Base-by-base conservation (phyloP, 306 rosid species). In the Trifolium subterraneum region DNA sequence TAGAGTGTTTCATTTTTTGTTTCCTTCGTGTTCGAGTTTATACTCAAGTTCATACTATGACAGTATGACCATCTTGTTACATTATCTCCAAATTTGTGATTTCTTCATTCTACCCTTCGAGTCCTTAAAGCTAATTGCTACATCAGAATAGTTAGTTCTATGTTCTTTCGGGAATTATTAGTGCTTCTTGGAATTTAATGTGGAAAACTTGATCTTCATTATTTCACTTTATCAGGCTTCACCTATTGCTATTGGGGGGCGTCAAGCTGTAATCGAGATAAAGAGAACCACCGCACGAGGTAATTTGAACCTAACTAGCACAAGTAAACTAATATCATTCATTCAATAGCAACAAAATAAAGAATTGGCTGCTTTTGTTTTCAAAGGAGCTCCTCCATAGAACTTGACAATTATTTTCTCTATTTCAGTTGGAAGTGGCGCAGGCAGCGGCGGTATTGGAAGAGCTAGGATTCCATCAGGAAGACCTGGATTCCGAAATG, bases 261-360 rank as follows among this genome's bases (percentile, higher is more conserved):
- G 82, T 70, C 79, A 67, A 16, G 90, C 88, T 54, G 84, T 78
- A 29, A 80, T 90, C 11, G 96, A 90, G 79, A 88, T 83, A 20
- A 90, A 90, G 83, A 86, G 88, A 83, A 80, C 90, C 38, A 81
- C 88, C 0, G 68, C 86, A 6, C 87, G 96, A 85, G 90, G 96
- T 90, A 83, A 84, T 72, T 74, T 35, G 59, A 48, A 31, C 61
- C 29, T 19, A 18, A 16, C 9, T 36, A 36, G 39, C 39, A 4
- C 39, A 65, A 35, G 36, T 16, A 16, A 74, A 19, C 20, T 12
- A 8, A 19, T 65, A 14, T 71, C 76, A 56, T 74, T 52, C 59
- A 65, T 80, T 73, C 29, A 45, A 59, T 56, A 61, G 22, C 5
- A 19, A 8, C 12, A 52, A 23, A 10, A 22, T 9, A 55, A 10